Conservation (phyloP, 352 stramenopile species). For the Hyaloperonospora brassicae region DNA sequence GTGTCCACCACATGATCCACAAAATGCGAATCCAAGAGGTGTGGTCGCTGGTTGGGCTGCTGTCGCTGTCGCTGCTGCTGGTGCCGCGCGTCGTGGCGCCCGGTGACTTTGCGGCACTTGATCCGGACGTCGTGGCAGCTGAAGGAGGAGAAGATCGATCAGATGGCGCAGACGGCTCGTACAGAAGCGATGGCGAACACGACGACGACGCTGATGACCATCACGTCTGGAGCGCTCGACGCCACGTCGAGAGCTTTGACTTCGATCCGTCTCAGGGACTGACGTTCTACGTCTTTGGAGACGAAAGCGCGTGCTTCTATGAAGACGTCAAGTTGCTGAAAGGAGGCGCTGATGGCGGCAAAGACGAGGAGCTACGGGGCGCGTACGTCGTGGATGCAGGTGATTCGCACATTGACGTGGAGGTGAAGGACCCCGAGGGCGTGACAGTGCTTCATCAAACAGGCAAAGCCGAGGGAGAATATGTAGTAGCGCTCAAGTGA, state of each 20-base stretch:
- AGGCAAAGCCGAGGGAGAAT: conserved; percentile 63
- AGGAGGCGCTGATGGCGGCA: not conserved
- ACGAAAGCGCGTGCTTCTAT: conserved; percentile 52
- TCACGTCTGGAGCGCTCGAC: conserved; percentile 1
- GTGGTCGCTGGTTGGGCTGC: too few relatives aligned
- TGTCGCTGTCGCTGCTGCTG: conserved; percentile 9
- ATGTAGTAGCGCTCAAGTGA: conserved; percentile 55
- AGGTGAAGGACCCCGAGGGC: conserved; percentile 62
- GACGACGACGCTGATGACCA: too few relatives aligned
- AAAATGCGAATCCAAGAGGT: not conserved
- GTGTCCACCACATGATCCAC: not conserved
- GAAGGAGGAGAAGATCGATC: conserved; percentile 40
- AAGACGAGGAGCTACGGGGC: conserved; percentile 50
- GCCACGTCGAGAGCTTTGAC: conserved; percentile 57
- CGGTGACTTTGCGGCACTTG: conserved; percentile 30
- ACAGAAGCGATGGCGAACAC: too few relatives aligned
- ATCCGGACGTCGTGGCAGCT: conserved; percentile 29
- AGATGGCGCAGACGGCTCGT: conserved; percentile 34
- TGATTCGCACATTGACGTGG: conserved; percentile 62
- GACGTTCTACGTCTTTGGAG: conserved; percentile 55
- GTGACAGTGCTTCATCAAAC: conserved; percentile 46
- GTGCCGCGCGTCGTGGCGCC: conserved; percentile 13
- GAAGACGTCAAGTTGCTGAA: conserved; percentile 51
- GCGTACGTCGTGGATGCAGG: conserved; percentile 69
- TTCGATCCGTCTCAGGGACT: conserved; percentile 77